Percentiles rank a stretch among this genome's conserved stretches.
phyloP scores from a whole-genome alignment of 1,139 yeast genomes.

The Sugiyamaella novakii region DNA sequence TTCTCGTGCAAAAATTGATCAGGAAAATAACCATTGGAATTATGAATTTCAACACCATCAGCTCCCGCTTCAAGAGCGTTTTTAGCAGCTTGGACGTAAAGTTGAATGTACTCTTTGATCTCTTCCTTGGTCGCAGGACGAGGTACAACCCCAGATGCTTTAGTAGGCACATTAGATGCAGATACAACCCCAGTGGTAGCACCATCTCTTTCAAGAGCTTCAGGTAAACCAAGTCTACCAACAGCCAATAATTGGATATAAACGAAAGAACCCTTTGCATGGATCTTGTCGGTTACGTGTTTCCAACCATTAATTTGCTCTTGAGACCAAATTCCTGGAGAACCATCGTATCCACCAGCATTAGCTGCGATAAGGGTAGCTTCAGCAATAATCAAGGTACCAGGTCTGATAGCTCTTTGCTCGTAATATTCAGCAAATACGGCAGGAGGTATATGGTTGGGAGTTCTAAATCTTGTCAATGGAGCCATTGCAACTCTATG shows the following conservation, averaged over 20 bases:
- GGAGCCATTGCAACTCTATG: constrained; percentile 54
- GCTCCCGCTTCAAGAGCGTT: constrained; percentile 61
- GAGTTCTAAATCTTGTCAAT: constrained; percentile 47
- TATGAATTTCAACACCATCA: constrained; percentile 69
- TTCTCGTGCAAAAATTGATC: constrained; percentile 58
- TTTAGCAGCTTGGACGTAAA: constrained; percentile 50
- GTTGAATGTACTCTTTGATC: constrained; percentile 45
- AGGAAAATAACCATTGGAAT: constrained; percentile 68
- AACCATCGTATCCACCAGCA: constrained; percentile 47
- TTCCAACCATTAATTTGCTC: constrained; percentile 56
- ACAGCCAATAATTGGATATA: constrained; percentile 62
- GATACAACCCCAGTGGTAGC: constrained; percentile 32
- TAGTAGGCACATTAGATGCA: constrained; percentile 41
- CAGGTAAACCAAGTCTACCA: constrained; percentile 58
- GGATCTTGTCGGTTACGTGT: constrained; percentile 53
- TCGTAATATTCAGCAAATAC: constrained; percentile 52
- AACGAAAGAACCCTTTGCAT: constrained; percentile 54
- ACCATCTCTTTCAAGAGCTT: constrained; percentile 46
- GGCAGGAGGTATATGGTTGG: constrained; percentile 48
- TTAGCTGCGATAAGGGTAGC: constrained; percentile 44
- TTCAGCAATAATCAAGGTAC: constrained; percentile 50
- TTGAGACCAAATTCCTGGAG: constrained; percentile 58
- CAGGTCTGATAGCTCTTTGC: constrained; percentile 55
- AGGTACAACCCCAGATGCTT: constrained; percentile 41
- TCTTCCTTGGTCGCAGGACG: constrained; percentile 50